Percentiles rank a stretch among this genome's conserved stretches.
These are phyloP conservation scores for Antrodiella citrinella DNA, from an alignment of 768 basidiomycete species.

Conservation along the genomic window DNA sequence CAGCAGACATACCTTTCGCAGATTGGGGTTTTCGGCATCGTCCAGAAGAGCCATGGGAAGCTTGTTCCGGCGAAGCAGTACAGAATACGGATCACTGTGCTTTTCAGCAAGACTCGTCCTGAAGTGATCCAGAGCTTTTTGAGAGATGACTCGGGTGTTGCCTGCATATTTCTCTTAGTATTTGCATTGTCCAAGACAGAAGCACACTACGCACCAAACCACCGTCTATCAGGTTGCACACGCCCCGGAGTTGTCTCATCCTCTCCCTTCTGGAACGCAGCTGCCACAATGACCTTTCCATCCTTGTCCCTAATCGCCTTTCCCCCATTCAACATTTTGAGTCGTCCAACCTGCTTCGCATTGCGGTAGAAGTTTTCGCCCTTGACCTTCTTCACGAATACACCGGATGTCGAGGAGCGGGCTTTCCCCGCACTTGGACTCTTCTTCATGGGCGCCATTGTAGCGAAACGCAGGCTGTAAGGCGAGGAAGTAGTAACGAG, in stretches of 20 bases:
- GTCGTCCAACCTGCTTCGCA: constrained; percentile 76
- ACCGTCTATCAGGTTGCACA: constrained; percentile 90
- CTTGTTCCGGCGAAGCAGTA: constrained; percentile 89
- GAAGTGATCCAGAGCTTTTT: constrained; percentile 94
- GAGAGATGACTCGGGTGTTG: constrained; percentile 97
- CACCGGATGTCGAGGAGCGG: constrained; percentile 32
- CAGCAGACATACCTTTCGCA: constrained; percentile 52
- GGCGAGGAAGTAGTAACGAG: too few relatives aligned
- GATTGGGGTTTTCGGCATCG: constrained; percentile 75
- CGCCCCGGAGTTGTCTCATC: constrained; percentile 83
- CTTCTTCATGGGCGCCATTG: constrained; percentile 28
- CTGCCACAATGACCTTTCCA: constrained; percentile 89
- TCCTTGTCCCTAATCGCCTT: constrained; percentile 86
- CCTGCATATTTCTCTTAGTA: too few relatives aligned
- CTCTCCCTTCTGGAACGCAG: constrained; percentile 94
- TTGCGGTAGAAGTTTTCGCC: constrained; percentile 98
- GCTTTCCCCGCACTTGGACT: constrained; percentile 14
- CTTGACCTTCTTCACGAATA: constrained; percentile 63
- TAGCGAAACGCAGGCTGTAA: too few relatives aligned
- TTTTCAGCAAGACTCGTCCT: constrained; percentile 76
- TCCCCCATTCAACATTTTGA: constrained; percentile 91
- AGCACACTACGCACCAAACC: constrained; percentile 73
- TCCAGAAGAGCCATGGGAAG: constrained; percentile 94
- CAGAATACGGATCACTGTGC: constrained; percentile 94
- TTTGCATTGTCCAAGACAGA: background rate